These are phyloP conservation scores for Rhododendron williamsianum DNA, from an alignment of 148 eudicot species.

Conservation along the genomic window DNA sequence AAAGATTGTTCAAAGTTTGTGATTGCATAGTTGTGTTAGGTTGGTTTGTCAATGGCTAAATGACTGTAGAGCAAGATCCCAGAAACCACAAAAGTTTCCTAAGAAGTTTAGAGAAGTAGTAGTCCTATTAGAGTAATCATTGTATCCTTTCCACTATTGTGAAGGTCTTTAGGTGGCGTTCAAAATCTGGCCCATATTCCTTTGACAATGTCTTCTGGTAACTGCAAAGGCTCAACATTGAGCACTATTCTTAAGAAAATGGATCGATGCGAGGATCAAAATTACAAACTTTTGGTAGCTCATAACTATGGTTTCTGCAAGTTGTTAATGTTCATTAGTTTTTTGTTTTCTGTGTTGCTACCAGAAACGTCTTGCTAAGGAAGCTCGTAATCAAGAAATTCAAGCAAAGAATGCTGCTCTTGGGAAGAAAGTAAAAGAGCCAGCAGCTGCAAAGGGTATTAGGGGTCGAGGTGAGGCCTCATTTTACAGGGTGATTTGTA, in stretches of 20 bases:
- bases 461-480: constrained; percentile 97
- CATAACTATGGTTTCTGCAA: background rate
- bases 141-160: background rate
- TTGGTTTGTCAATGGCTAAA: background rate
- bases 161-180: background rate
- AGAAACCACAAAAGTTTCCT: background rate
- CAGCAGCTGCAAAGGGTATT: constrained; percentile 40
- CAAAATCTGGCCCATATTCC: background rate
- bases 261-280: background rate
- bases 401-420: constrained; percentile 79
- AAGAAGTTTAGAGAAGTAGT: background rate
- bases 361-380: constrained; percentile 89
- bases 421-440: constrained; percentile 83
- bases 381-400: constrained; percentile 75
- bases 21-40: background rate
- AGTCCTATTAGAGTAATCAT: background rate
- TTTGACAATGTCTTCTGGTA: background rate
- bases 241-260: background rate
- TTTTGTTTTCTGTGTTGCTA: constrained; percentile 8
- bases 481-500: constrained; percentile 90
- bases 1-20: background rate
- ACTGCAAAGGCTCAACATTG: background rate
- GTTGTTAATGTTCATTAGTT: background rate
- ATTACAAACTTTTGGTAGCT: background rate
- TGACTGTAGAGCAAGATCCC: background rate